Evolutionary conservation across 2,329 filamentous ascomycete species (phyloP), one percentile per base, ranked within the genome.

Genomic region (Rasamsonia emersonii): DNA sequence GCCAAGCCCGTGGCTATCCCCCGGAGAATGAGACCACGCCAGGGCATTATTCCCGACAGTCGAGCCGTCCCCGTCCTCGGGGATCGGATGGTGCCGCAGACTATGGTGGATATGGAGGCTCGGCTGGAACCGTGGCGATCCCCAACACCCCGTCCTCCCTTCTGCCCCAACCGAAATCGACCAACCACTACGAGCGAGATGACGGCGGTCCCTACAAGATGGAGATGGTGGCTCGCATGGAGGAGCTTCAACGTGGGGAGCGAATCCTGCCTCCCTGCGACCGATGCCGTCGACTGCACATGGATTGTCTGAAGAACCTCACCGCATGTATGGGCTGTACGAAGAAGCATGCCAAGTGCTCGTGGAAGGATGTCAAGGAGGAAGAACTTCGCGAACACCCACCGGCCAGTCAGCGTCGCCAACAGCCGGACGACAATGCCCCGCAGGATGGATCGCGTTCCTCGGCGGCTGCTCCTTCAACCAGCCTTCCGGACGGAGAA

Each of bases 321-420:
- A 93, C 85, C 0, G 84, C 85, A 6, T 93, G 86, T 50, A 76
- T 81, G 56, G 85, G 84, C 14, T 93, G 86, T 56, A 93, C 86
- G 0, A 88, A 84, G 54, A 93, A 93, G 54, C 86, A 93, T 53
- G 84, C 84, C 13, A 88, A 86, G 48, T 93, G 86, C 54, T 79
- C 77, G 9, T 93, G 86, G 86, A 82, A 79, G 44, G 77, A 82
- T 26, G 75, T 91, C n/a, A 77, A 75, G 10, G 76, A 84, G 18
- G 79, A 81, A 3, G 86, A 93, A 46, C 42, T 75, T 8, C 53
- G 49, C 10, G 50, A 55, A 13, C 33, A 38, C 15, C 56, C 43
- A 30, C 34, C 33, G 17, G 38, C 38, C 14, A 43, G 28, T 23
- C 38, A 17, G 31, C 33, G 30, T 5, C 42, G 32, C 11, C 42